phyloP scores from a whole-genome alignment of 768 basidiomycete genomes.

The Kwoniella europaea region DNA sequence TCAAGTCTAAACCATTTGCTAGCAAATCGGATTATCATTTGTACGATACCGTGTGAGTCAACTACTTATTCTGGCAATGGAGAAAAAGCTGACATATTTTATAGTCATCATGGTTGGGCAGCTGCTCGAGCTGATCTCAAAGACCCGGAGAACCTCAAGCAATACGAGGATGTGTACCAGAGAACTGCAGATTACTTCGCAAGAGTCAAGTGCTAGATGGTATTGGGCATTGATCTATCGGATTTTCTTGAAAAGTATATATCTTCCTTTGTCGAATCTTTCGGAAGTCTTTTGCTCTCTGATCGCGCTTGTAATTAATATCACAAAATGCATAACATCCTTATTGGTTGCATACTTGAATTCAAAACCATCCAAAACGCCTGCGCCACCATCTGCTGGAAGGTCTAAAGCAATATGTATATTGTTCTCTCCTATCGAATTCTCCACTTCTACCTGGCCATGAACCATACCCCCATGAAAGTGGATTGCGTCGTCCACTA shows the following conservation, averaged over 20 bases:
- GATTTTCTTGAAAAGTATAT: no score
- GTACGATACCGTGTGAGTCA: constrained; percentile 46
- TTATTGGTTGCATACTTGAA: no score
- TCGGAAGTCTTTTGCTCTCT: no score
- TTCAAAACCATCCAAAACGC: constrained; percentile 18
- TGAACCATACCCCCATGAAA: constrained; percentile 20
- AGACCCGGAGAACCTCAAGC: constrained; percentile 66
- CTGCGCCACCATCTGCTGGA: constrained; percentile 13
- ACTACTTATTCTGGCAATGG: no score
- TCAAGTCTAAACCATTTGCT: constrained; percentile 65
- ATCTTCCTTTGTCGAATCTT: no score
- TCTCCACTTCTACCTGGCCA: constrained; percentile 23
- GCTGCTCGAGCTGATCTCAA: constrained; percentile 68
- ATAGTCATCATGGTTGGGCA: constrained; percentile 67
- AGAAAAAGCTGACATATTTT: no score
- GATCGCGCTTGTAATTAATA: no score
- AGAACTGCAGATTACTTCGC: constrained; percentile 62
- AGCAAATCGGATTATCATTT: constrained; percentile 63
- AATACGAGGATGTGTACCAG: constrained; percentile 68
- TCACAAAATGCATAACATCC: no score
- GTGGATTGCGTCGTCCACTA: constrained; percentile 36
- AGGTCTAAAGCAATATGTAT: constrained; percentile 35
- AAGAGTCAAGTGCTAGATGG: constrained; percentile 17
- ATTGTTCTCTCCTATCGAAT: constrained; percentile 35
- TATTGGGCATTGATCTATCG: no score